Evolutionary conservation across 2,329 filamentous ascomycete species (phyloP), one percentile per base, ranked within the genome.

Genomic region (Sporothrix humicola): DNA sequence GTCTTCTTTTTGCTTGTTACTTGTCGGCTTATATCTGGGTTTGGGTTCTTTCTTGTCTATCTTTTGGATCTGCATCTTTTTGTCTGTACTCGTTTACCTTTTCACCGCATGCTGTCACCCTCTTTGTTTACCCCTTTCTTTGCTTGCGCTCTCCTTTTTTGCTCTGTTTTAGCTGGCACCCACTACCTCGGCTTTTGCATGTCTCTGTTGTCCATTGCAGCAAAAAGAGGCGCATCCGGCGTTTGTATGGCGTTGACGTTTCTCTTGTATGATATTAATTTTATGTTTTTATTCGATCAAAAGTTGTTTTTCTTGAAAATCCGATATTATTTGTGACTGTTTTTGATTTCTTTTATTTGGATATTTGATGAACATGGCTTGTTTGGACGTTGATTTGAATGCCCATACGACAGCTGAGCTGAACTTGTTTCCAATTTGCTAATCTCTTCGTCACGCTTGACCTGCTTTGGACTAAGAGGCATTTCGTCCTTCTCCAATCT

Each of bases 221-320:
- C 73, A 74, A 74, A 74, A 65, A 65, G 71, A 37, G 73, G 73
- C 69, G 73, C 73, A 69, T 72, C 46, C 37, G 73, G 73, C 73
- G 73, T 74, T 74, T 17, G 12, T 46, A n/a, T 26, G 69, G 73
- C 71, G 72, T 73, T 73, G 66, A 69, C 26, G 66, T 71, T 71
- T 15, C 52, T 44, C 20, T 63, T 63, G 54, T 63, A 71, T 71
- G 68, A 70, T 70, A 70, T 70, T 70, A 44, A 70, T 58, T 15
- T 48, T 26, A 58, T 59, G 50, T 70, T 31, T 37, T 70, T 31
- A n/a, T 69, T 10, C 7, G 37, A n/a, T 23, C n/a, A 26, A 48
- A 48, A 26, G 20, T 4, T 56, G 46, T 42, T 15, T 31, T 31
- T 58, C 54, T 26, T 26, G 23, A 26, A 26, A 26, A 26, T 48